phyloP scores from a whole-genome alignment of 495 filamentous ascomycete genomes.

The Daldinia concentrica region DNA sequence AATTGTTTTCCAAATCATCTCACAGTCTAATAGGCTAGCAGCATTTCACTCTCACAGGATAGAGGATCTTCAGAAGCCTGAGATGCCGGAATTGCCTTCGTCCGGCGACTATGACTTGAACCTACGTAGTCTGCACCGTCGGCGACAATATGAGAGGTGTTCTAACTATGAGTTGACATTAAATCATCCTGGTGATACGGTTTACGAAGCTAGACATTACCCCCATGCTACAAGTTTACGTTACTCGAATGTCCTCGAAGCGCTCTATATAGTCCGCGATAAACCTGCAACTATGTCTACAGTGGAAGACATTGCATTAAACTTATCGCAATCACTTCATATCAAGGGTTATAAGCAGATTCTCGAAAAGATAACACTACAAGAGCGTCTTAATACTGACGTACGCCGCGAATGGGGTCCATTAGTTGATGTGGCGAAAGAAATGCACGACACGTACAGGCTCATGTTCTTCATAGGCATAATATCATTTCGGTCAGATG shows the following conservation, averaged over 20 bases:
- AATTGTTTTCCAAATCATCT: constrained; percentile 53
- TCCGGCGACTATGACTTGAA: constrained; percentile 41
- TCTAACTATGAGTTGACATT: constrained; percentile 10
- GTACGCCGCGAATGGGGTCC: constrained; percentile 49
- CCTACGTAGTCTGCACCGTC: constrained; percentile 49
- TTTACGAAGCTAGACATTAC: constrained; percentile 40
- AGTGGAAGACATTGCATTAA: constrained; percentile 40
- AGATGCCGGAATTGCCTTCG: background rate
- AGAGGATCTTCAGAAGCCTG: background rate
- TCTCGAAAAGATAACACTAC: constrained; percentile 46
- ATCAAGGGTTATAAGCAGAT: constrained; percentile 48
- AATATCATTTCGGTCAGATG: constrained; percentile 44
- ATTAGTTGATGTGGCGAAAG: constrained; percentile 45
- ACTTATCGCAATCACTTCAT: constrained; percentile 40
- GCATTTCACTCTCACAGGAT: constrained; percentile 41
- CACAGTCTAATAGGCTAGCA: constrained; percentile 49
- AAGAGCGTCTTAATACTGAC: constrained; percentile 48
- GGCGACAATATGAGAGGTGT: constrained; percentile 51
- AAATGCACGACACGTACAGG: constrained; percentile 18
- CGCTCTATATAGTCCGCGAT: constrained; percentile 41
- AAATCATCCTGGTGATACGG: background rate
- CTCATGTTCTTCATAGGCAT: constrained; percentile 38
- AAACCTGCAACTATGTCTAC: constrained; percentile 42
- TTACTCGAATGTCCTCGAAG: constrained; percentile 45
- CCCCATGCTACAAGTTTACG: constrained; percentile 23